Base-by-base conservation (phyloP, 176 grass and related monocot species). In the Zoysia pacifica region DNA sequence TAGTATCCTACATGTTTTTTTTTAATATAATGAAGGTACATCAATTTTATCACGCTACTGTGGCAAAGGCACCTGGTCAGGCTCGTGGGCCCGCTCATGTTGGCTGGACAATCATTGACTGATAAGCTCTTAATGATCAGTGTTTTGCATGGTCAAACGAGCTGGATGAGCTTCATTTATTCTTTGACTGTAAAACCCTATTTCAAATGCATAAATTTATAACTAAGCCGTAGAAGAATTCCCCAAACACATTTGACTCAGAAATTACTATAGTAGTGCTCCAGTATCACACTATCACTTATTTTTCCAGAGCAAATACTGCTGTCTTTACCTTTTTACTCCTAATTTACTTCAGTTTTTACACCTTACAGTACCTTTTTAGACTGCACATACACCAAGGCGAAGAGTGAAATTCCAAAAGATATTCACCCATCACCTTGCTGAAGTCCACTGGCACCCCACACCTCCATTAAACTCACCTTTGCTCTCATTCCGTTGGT, bases 381-480 rank as follows among this genome's bases (percentile, higher is more conserved):
- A 5, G 53, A 11, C 20, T 15, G 50, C 65, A 45, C 51, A 46
- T 1, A 45, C n/a, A 10, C 40, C 66, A 60, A 69, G 3, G 6
- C 65, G n/a, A 6, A 6, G 36, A 37, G 49, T 9, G 20, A 72
- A 41, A 62, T 14, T 2, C 9, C 2, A 49, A 43, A 48, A 42
- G 15, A 62, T 64, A 18, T 82, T 20, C 16, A 2, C 48, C 11
- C 16, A 18, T 70, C 15, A 9, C 28, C 28, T 28, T 28, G 28
- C 40, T 11, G n/a, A 47, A 50, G 10, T 50, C 42, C 70, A 40
- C 70, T 62, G 51, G 2, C 61, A 20, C 40, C 52, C 11, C 44
- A 7, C 73, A 67, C 53, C 65, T 43, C 65, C 65, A 63, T 77
- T 47, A 38, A 68, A 68, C 28, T n/a, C 37, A n/a, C 45, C 12